These are phyloP conservation scores for Tylopilus sp. DNA, from an alignment of 1,284 basidiomycete genomes.

Conservation along the genomic window DNA sequence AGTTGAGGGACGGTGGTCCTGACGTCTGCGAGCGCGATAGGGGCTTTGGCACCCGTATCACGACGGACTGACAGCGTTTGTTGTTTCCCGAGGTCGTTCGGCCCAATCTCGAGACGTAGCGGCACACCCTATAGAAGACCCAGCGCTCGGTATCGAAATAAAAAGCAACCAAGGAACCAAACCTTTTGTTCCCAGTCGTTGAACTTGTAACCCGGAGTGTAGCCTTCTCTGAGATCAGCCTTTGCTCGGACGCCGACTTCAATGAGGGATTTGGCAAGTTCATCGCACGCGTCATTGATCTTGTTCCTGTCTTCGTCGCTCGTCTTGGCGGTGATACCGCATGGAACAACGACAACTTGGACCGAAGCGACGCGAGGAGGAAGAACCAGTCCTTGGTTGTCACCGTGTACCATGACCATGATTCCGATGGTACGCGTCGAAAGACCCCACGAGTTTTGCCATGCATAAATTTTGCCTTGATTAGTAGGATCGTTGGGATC, in stretches of 20 bases:
- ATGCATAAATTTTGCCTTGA: slow-evolving; percentile 76
- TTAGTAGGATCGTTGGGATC: slow-evolving; percentile 74
- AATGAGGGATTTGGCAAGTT: slow-evolving; percentile 66
- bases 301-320: slow-evolving; percentile 63
- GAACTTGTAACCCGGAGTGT: slow-evolving; percentile 98
- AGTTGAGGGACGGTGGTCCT: slow-evolving; percentile 55
- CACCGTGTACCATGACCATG: slow-evolving; percentile 99
- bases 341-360: slow-evolving; percentile 91
- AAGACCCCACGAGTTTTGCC: slow-evolving; percentile 99
- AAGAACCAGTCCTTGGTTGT: slow-evolving; percentile 94
- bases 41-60: slow-evolving; percentile 77
- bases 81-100: slow-evolving; percentile 83
- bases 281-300: slow-evolving; percentile 77
- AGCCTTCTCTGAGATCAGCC: slow-evolving; percentile 90
- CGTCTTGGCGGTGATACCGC: slow-evolving; percentile 83
- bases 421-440: slow-evolving; percentile 96
- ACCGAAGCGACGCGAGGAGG: slow-evolving; percentile 92
- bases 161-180: slow-evolving; percentile 3
- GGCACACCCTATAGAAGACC: slow-evolving; percentile 75
- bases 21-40: slow-evolving; percentile 67
- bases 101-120: slow-evolving; percentile 93
- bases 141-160: neutral
- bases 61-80: slow-evolving; percentile 85
- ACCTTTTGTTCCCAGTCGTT: slow-evolving; percentile 99
- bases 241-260: slow-evolving; percentile 78